These are phyloP conservation scores for Candolleomyces aberdarensis DNA, from an alignment of 768 basidiomycete genomes.

Conservation along the genomic window DNA sequence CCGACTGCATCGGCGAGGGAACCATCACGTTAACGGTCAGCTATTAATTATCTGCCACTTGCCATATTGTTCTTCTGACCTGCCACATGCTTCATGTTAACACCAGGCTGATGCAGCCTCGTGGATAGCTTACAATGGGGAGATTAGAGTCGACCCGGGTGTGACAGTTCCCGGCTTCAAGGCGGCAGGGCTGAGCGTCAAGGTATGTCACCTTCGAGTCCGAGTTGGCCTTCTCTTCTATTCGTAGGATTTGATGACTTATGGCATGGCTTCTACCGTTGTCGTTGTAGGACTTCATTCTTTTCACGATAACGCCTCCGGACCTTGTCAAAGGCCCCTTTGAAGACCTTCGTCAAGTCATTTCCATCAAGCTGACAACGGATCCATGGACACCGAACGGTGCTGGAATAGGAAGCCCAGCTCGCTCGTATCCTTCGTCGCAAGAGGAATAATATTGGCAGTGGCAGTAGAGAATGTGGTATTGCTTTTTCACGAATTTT, in stretches of 20 bases:
- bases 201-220: conserved; percentile 34
- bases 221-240: neutral
- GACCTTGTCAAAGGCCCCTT: conserved; percentile 56
- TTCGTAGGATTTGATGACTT: neutral
- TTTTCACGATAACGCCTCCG: conserved; percentile 57
- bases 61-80: neutral
- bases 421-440: neutral
- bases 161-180: conserved; percentile 61
- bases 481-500: neutral
- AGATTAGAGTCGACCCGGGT: conserved; percentile 47
- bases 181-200: conserved; percentile 60
- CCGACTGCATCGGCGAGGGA: conserved; percentile 64
- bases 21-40: conserved; percentile 54
- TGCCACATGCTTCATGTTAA: neutral
- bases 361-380: conserved; percentile 66
- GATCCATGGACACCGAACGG: conserved; percentile 52
- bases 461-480: neutral
- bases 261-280: neutral
- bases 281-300: conserved; percentile 54
- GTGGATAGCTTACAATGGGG: conserved; percentile 61
- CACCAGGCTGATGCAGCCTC: conserved; percentile 59
- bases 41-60: conserved; percentile 5
- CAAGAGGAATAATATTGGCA: neutral
- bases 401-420: conserved; percentile 12
- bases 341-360: conserved; percentile 52